Percentiles rank a stretch among this genome's conserved stretches.
phyloP scores from a whole-genome alignment of 2,329 filamentous ascomycete genomes.

The Colletotrichum tamarilloi region DNA sequence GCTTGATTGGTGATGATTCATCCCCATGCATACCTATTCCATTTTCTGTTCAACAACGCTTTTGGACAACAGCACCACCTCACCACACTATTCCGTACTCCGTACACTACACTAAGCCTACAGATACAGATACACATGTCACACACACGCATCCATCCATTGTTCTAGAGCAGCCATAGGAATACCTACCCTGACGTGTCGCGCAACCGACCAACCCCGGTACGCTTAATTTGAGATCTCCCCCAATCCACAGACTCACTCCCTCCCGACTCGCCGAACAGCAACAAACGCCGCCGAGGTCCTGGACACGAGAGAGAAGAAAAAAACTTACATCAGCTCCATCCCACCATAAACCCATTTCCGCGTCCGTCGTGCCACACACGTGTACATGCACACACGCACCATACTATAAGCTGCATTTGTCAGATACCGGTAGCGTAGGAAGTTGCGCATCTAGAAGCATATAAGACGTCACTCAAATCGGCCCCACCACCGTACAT shows the following conservation, averaged over 20 bases:
- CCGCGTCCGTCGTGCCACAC: neutral
- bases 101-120: too few species aligned
- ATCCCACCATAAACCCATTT: slow-evolving; percentile 4
- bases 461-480: slow-evolving; percentile 32
- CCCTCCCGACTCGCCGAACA: neutral
- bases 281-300: neutral
- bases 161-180: neutral
- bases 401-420: slow-evolving; percentile 13
- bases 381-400: neutral
- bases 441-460: slow-evolving; percentile 16
- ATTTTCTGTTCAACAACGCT: neutral
- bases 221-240: neutral
- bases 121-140: too few species aligned
- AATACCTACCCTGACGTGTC: neutral
- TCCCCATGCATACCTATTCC: slow-evolving; percentile 9
- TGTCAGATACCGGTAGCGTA: slow-evolving; percentile 19
- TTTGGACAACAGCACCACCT: neutral
- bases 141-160: neutral
- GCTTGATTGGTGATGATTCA: slow-evolving; percentile 32
- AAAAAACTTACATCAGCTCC: slow-evolving; percentile 21
- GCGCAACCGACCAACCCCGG: neutral
- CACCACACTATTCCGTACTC: too few species aligned
- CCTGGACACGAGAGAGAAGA: neutral
- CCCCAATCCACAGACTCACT: neutral
- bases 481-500: slow-evolving; percentile 20